Conservation (phyloP, 2,329 filamentous ascomycete genomes). For the Teratosphaeria zuluensis region DNA sequence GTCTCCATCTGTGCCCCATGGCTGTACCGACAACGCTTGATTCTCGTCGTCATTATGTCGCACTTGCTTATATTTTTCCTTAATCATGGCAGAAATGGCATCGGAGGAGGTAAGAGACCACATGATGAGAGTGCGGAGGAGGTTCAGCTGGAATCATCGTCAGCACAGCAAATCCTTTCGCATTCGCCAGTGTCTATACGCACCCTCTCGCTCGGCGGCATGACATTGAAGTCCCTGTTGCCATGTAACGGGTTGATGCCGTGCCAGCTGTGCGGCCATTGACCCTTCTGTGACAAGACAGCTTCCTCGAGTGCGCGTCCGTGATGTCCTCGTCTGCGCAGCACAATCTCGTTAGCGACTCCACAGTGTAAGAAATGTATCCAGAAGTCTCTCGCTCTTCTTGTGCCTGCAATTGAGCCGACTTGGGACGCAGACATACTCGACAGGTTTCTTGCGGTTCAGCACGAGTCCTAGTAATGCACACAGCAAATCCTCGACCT, state of each 20-base stretch:
- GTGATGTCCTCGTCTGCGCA: conserved; percentile 74
- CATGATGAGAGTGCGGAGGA: conserved; percentile 72
- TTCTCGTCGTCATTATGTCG: conserved; percentile 71
- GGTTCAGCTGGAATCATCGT: conserved; percentile 54
- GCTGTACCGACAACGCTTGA: conserved; percentile 78
- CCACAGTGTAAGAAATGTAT: background rate
- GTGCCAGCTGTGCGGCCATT: conserved; percentile 83
- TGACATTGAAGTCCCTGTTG: conserved; percentile 68
- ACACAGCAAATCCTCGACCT: conserved; percentile 81
- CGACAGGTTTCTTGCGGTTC: conserved; percentile 97
- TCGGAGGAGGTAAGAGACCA: conserved; percentile 91
- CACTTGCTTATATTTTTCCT: conserved; percentile 77
- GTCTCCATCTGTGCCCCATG: conserved; percentile 82
- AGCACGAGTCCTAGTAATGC: conserved; percentile 77
- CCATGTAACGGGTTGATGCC: conserved; percentile 74
- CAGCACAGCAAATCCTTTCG: background rate
- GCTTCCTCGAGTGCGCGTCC: conserved; percentile 89
- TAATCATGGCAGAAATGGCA: conserved; percentile 67
- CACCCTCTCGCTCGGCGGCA: conserved; percentile 76
- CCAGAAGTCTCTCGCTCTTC: no score
- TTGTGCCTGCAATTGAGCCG: conserved; percentile 5
- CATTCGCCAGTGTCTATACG: conserved; percentile 13
- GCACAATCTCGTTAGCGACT: conserved; percentile 23
- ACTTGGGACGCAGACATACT: conserved; percentile 52
- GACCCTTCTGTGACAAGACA: conserved; percentile 68